Evolutionary conservation across 257 asterid genomes (phyloP), one percentile per base, ranked within the genome.

Genomic region (Dorcoceras hygrometricum): DNA sequence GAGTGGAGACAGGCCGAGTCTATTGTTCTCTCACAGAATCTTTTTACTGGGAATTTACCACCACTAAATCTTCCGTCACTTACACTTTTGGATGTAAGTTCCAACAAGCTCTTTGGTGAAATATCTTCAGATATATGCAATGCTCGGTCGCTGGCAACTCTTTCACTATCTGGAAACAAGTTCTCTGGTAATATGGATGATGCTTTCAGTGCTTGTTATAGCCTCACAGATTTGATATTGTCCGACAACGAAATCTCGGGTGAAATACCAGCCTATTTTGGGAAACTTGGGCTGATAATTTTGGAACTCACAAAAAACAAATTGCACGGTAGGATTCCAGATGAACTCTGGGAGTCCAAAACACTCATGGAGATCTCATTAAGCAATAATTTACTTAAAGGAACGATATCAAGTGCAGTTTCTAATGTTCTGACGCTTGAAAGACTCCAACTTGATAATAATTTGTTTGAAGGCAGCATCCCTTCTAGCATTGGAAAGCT

Each of bases 191-290:
- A 56, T 71, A 81, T 91, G 14, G 69, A 61, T 3, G 75, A 70
- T 25, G 66, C 67, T 24, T 91, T 91, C 84, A 61, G 20, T 43
- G 51, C 76, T 16, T 89, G 96, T 79, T 70, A 64, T 55, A 69
- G 65, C 36, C 82, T 91, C 25, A 76, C 74, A 20, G 84, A 78
- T n/a, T 62, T 91, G 72, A 70, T 86, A 29, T 62, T 91, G 77
- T 89, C 94, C 3, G 84, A 80, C 63, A 91, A 86, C 61, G 70
- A 66, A 25, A 72, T 91, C 7, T 82, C 75, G 1, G 95, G 96
- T 34, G 78, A 89, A 70, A 23, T 91, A 39, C 96, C 98, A 3
- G 75, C 77, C 68, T 88, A 85, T 68, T 59, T 91, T 0, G 96
- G 89, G 61, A 68, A 79, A 62, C 94, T 91, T 73, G 79, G 19